Evolutionary conservation across 257 asterid species (phyloP).

Genomic region (Paulownia fortunei): DNA sequence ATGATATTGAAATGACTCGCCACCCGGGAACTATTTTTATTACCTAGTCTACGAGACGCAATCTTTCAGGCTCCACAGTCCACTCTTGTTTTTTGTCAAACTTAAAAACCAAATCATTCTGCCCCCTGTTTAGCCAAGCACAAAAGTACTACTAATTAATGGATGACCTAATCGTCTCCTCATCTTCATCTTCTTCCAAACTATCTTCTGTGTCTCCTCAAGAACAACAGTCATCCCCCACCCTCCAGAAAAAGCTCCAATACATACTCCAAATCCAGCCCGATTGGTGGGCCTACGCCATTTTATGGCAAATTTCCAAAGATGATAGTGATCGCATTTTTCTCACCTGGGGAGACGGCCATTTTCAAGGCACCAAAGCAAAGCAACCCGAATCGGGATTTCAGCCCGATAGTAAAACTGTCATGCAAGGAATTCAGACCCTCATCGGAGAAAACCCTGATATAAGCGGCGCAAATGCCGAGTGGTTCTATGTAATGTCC

Average conservation of each 20-base stretch:
- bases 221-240: slow-evolving; percentile 2
- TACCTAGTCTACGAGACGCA: too few species aligned
- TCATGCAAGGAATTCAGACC: slow-evolving; percentile 67
- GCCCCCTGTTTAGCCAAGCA: not conserved
- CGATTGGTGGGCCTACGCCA: slow-evolving; percentile 63
- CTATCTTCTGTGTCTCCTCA: slow-evolving; percentile 2
- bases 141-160: slow-evolving; percentile 10
- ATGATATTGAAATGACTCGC: too few species aligned
- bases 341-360: slow-evolving; percentile 68
- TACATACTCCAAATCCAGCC: slow-evolving; percentile 54
- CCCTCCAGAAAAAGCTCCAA: slow-evolving; percentile 58
- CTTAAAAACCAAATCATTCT: not conserved
- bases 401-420: slow-evolving; percentile 60
- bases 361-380: slow-evolving; percentile 58
- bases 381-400: not conserved
- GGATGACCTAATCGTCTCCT: slow-evolving; percentile 42
- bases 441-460: slow-evolving; percentile 43
- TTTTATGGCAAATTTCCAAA: slow-evolving; percentile 53
- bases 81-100: too few species aligned
- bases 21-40: too few species aligned
- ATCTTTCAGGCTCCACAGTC: too few species aligned
- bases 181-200: slow-evolving; percentile 25
- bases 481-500: slow-evolving; percentile 91
- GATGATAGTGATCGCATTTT: slow-evolving; percentile 43
- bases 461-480: slow-evolving; percentile 51